A percentile compares a stretch with the other conserved stretches of the same genome.
phyloP scores from a whole-genome alignment of 1,284 basidiomycete genomes.

The Pascua guehoae region DNA sequence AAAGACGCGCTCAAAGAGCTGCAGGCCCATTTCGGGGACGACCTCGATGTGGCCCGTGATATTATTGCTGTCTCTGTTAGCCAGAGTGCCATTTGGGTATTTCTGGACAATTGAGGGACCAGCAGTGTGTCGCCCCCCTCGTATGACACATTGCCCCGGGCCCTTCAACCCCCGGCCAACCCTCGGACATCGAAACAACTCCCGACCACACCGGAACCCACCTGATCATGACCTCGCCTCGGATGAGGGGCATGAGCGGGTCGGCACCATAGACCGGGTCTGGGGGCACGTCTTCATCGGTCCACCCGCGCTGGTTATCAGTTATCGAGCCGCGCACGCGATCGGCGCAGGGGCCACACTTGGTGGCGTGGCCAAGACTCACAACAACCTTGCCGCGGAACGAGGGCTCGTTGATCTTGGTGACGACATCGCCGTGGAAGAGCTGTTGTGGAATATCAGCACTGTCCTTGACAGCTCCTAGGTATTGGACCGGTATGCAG shows the following conservation, averaged over 20 bases:
- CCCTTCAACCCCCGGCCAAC: neutral
- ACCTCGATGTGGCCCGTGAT: conserved; percentile 63
- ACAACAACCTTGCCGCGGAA: conserved; percentile 37
- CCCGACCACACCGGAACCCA: neutral
- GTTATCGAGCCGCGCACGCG: neutral
- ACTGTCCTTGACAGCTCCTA: neutral
- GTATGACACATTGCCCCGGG: too few relatives aligned
- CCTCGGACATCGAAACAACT: neutral
- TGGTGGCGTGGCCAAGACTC: conserved; percentile 6
- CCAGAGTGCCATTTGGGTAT: neutral
- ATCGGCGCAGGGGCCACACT: neutral
- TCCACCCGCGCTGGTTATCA: conserved; percentile 37
- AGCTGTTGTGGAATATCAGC: conserved; percentile 17
- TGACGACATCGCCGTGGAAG: conserved; percentile 34
- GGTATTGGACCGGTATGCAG: neutral
- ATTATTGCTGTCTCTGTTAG: conserved; percentile 43
- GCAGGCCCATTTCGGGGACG: conserved; percentile 63
- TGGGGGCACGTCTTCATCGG: conserved; percentile 37
- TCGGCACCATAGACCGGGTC: conserved; percentile 59
- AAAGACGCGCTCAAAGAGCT: conserved; percentile 74
- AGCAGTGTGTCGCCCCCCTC: too few relatives aligned
- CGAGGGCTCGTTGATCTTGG: conserved; percentile 18
- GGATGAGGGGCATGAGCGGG: conserved; percentile 58
- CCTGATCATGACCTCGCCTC: conserved; percentile 61
- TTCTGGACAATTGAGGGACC: neutral